phyloP scores from a whole-genome alignment of 1,139 yeast genomes.

The Saccharomyces uvarum region DNA sequence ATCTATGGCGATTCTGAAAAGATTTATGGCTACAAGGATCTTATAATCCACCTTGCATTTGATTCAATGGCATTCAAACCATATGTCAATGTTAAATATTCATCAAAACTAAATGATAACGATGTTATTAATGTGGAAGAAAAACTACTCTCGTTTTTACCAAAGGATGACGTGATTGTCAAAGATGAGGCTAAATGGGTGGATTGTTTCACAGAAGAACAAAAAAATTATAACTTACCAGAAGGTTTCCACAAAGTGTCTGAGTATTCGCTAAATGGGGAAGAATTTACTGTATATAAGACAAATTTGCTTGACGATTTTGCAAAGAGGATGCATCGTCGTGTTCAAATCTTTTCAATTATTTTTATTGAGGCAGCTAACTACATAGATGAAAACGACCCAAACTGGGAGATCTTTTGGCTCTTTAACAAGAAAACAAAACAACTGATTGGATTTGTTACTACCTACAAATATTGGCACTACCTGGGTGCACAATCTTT shows the following conservation, averaged over 20 bases:
- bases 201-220: slow-evolving; percentile 45
- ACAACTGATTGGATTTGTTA: slow-evolving; percentile 65
- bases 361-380: slow-evolving; percentile 92
- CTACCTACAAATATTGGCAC: slow-evolving; percentile 79
- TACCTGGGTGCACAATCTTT: slow-evolving; percentile 53
- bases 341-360: slow-evolving; percentile 73
- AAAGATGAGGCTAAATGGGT: slow-evolving; percentile 66
- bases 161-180: slow-evolving; percentile 46
- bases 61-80: slow-evolving; percentile 51
- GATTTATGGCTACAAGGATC: slow-evolving; percentile 73
- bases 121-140: slow-evolving; percentile 41
- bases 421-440: slow-evolving; percentile 28
- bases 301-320: slow-evolving; percentile 33
- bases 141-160: slow-evolving; percentile 51
- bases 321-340: slow-evolving; percentile 45
- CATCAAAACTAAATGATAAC: slow-evolving; percentile 42
- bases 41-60: slow-evolving; percentile 47
- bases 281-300: slow-evolving; percentile 34
- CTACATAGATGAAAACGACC: slow-evolving; percentile 68
- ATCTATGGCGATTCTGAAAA: slow-evolving; percentile 87
- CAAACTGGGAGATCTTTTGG: slow-evolving; percentile 57
- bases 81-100: slow-evolving; percentile 48
- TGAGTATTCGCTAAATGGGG: slow-evolving; percentile 33
- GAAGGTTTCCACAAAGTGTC: slow-evolving; percentile 10
- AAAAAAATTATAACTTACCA: slow-evolving; percentile 24